Conservation (phyloP, 2,329 filamentous ascomycete species). For the Berkeleyomyces rouxiae region DNA sequence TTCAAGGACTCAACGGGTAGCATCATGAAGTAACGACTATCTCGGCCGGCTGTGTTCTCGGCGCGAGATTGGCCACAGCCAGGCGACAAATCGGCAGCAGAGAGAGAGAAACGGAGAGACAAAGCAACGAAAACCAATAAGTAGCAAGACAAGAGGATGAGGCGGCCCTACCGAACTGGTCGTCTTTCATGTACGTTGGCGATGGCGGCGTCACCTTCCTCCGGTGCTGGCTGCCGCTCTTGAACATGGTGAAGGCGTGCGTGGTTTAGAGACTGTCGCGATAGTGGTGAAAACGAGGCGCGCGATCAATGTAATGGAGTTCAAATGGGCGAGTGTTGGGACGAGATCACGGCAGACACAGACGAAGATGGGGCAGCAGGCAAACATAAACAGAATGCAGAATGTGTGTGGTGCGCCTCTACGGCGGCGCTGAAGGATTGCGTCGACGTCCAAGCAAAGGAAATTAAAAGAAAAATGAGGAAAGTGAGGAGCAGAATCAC, state of each 20-base stretch:
- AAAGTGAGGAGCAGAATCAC: background rate
- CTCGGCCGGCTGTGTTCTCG: no score
- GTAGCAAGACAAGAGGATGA: constrained; percentile 3
- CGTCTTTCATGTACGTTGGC: constrained; percentile 47
- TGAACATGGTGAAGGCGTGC: constrained; percentile 10
- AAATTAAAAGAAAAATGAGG: background rate
- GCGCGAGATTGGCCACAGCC: no score
- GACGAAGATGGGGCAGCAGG: background rate
- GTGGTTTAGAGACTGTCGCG: constrained; percentile 1
- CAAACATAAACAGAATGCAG: background rate
- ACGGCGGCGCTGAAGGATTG: background rate
- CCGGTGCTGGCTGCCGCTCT: constrained; percentile 17
- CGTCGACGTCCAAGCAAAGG: background rate
- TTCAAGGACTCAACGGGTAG: background rate
- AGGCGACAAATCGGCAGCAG: no score
- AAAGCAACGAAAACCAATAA: background rate
- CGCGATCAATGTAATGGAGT: background rate
- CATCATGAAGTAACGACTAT: no score
- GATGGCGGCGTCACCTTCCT: constrained; percentile 45
- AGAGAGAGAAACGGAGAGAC: background rate
- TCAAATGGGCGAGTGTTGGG: background rate
- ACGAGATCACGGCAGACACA: background rate
- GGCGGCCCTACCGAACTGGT: constrained; percentile 41
- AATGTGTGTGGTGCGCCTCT: background rate
- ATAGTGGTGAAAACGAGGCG: background rate